These are phyloP conservation scores for Rhizopogon vinicolor DNA, from an alignment of 768 basidiomycete species.

Conservation along the genomic window DNA sequence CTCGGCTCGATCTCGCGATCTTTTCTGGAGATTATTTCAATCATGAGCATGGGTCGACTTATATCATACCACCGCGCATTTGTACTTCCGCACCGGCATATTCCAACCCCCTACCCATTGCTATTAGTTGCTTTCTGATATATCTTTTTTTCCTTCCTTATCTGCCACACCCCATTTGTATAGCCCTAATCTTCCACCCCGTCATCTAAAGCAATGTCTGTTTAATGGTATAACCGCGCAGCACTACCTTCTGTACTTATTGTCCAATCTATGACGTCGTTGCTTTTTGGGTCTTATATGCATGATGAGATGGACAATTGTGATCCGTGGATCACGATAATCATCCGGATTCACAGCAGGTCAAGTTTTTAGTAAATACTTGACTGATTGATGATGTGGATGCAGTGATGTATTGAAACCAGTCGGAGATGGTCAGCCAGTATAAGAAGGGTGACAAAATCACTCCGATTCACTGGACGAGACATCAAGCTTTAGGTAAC, in stretches of 20 bases:
- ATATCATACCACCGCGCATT: conserved; percentile 53
- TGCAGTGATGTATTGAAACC: too few species aligned
- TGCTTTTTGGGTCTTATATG: conserved; percentile 15
- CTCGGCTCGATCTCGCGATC: conserved; percentile 34
- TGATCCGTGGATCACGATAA: too few species aligned
- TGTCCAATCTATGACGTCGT: conserved; percentile 32
- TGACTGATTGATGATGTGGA: too few species aligned
- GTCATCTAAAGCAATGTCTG: conserved; percentile 38
- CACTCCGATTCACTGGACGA: too few species aligned
- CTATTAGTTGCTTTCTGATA: conserved; percentile 35
- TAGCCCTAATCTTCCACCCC: conserved; percentile 29
- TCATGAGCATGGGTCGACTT: conserved; percentile 30
- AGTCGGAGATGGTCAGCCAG: too few species aligned
- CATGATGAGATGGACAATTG: too few species aligned
- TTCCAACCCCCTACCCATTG: conserved; percentile 32
- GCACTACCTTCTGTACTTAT: conserved; percentile 36
- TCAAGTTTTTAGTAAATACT: too few species aligned
- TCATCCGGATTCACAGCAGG: too few species aligned
- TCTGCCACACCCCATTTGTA: conserved; percentile 42
- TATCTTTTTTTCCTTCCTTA: conserved; percentile 24
- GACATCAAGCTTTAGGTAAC: too few species aligned
- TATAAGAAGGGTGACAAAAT: too few species aligned
- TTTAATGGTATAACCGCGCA: conserved; percentile 33
- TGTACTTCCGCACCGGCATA: conserved; percentile 71
- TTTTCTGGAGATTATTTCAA: conserved; percentile 24